Base-by-base conservation (phyloP, 2,329 filamentous ascomycete genomes). In the Alternaria hordeiaustralica region DNA sequence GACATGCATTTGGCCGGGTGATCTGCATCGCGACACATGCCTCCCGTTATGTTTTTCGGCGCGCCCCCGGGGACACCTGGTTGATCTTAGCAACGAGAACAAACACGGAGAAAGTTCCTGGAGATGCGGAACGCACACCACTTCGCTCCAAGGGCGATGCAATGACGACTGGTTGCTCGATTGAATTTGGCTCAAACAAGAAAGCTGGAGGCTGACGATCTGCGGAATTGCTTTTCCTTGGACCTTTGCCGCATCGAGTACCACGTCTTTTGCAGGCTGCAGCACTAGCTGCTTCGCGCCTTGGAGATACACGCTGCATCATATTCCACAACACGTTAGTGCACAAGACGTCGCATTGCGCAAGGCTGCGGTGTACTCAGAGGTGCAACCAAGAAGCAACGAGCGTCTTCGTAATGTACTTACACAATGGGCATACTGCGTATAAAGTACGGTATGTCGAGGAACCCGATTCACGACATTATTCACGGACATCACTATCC, bases 11-110 rank as follows among this genome's bases (percentile, higher is more conserved):
- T 33, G 28, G 20, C 30, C 49, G 28, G 49, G 28, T 53, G 49
- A 53, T 53, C 49, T 53, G 49, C 49, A 53, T 53, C 20, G 49
- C 49, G 49, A 53, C 30, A 53, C 49, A 45, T 23, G 49, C 20
- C 49, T 36, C 49, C 49, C 49, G 49, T 33, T 21, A 41, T 21
- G 12, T 15, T 41, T 41, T 25, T 41, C 49, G 30, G 49, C 36
- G 49, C 30, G 28, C 49, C 49, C 23, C 49, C 49, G 49, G 49
- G 49, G 30, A n/a, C n/a, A 53, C 49, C 49, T 25, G 13, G 49
- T 53, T 15, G 12, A 41, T 13, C 21, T n/a, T 25, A 13, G 6
- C 30, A 41, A 53, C 20, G 12, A 25, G 15, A 15, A 36, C 33
- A 15, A 23, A 53, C 30, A 33, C 28, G 49, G 49, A 51, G 49